Base-by-base conservation (phyloP, 73 alveolate species). In the Blepharisma japonicum region DNA sequence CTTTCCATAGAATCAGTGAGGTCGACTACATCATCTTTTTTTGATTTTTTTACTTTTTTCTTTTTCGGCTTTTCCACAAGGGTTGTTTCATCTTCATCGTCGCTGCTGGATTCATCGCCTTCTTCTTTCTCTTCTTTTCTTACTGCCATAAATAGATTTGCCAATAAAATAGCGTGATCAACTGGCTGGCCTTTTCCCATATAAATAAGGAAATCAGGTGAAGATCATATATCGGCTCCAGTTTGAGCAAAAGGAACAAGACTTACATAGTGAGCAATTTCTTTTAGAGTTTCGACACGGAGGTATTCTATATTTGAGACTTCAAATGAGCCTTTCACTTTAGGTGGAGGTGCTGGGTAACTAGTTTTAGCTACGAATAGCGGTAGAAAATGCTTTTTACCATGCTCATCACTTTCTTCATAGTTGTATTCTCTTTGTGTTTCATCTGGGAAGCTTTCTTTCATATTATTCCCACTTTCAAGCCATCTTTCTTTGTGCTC, bases 81-180 rank as follows among this genome's bases (percentile, higher is more conserved):
- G 0, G 70, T 27, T n/a, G 68, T 78, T 38, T 78, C 82, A 7
- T 32, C 68, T 21, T 71, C 79, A 45, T 9, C 81, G n/a, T 38
- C 11, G 55, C 89, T 54, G 68, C 20, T 45, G 38, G 56, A 61
- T 25, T 55, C 53, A 45, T 81, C 45, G 14, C 67, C 18, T 45
- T 80, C 84, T 38, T 47, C 56, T 6, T 49, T 68, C 1, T 8
- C 84, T 39, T 77, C 47, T 7, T 68, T 77, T 46, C 66, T 87
- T 14, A 68, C 79, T 38, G 85, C 84, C 79, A 80, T 74, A 53
- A 89, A 81, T 84, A 89, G 78, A 55, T 86, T 46, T 7, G 95
- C 93, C 80, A 86, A 55, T 46, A 89, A 55, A 23, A 89, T 32
- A 2, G 91, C 90, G 56, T 89, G 95, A 27, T 89, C 95, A 11